Conservation (phyloP, 1,139 yeast species). For the Wickerhamomyces sp. region DNA sequence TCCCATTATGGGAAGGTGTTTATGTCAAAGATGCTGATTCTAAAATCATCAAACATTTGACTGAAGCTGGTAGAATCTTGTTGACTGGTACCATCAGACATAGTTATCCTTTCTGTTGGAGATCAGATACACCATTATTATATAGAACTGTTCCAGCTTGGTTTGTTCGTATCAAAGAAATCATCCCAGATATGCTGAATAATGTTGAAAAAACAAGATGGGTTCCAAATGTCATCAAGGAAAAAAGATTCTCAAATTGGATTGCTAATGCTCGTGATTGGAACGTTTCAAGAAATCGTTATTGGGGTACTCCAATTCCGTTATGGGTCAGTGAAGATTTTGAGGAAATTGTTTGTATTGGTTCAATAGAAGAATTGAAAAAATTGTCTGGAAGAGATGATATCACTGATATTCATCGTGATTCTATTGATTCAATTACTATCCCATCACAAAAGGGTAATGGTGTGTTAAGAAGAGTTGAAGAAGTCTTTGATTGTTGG, state of each 20-base stretch:
- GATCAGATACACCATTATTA: slow-evolving; percentile 96
- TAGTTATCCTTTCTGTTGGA: slow-evolving; percentile 99
- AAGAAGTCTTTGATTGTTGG: slow-evolving; percentile 99
- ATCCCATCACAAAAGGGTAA: slow-evolving; percentile 93
- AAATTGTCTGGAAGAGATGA: slow-evolving; percentile 75
- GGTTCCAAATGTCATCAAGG: slow-evolving; percentile 91
- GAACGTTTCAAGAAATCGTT: slow-evolving; percentile 96
- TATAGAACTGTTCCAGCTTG: slow-evolving; percentile 98
- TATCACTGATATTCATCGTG: slow-evolving; percentile 92
- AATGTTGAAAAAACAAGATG: slow-evolving; percentile 85
- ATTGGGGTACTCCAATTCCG: slow-evolving; percentile 99
- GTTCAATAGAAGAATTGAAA: slow-evolving; percentile 82
- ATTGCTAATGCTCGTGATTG: slow-evolving; percentile 98
- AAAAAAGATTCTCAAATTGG: slow-evolving; percentile 96
- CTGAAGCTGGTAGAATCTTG: slow-evolving; percentile 71
- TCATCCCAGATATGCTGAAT: slow-evolving; percentile 83
- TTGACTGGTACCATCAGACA: slow-evolving; percentile 83
- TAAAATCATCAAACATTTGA: slow-evolving; percentile 76
- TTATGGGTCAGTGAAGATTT: slow-evolving; percentile 94
- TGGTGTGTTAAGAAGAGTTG: slow-evolving; percentile 82
- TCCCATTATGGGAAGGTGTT: slow-evolving; percentile 69
- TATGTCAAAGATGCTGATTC: slow-evolving; percentile 97
- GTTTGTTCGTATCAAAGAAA: slow-evolving; percentile 88
- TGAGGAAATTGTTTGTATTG: slow-evolving; percentile 89
- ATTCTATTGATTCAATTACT: slow-evolving; percentile 81